These are phyloP conservation scores for Hydrangea macrophylla DNA, from an alignment of 148 eudicot species.

Conservation along the genomic window DNA sequence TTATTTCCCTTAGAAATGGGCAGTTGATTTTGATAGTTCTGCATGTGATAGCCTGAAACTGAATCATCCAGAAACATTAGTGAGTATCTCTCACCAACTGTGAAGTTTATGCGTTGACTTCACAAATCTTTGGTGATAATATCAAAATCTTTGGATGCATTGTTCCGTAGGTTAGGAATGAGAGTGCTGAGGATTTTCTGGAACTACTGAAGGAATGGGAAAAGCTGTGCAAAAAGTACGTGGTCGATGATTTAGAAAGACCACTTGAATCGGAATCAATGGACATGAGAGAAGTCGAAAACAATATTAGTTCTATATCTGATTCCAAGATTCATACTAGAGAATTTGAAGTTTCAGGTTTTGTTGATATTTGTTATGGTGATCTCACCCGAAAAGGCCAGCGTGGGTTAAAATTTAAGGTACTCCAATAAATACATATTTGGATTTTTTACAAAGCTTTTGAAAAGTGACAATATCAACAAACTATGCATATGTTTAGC, in stretches of 20 bases:
- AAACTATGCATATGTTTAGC: too few relatives aligned
- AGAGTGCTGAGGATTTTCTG: constrained; percentile 77
- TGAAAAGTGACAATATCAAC: neutral
- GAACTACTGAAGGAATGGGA: constrained; percentile 82
- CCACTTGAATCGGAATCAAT: constrained; percentile 26
- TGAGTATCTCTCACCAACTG: constrained; percentile 29
- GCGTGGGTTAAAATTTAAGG: constrained; percentile 71
- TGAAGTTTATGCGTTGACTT: neutral
- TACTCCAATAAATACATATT: constrained; percentile 14
- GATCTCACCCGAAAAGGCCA: constrained; percentile 64
- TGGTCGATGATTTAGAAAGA: constrained; percentile 34
- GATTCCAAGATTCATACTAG: constrained; percentile 30
- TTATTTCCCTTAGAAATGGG: constrained; percentile 65
- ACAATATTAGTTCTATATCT: constrained; percentile 18
- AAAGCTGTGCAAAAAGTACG: constrained; percentile 63
- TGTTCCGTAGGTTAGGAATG: constrained; percentile 68
- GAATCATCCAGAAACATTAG: constrained; percentile 85
- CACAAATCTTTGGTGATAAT: neutral
- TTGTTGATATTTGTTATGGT: constrained; percentile 78
- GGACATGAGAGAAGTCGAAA: constrained; percentile 21
- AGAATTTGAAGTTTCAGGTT: constrained; percentile 65
- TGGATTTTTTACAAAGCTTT: neutral
- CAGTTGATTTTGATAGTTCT: constrained; percentile 55
- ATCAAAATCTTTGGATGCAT: neutral
- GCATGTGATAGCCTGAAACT: constrained; percentile 92